These are phyloP conservation scores for Spizellomyces punctatus DNA, from an alignment of 192 early-diverging fungal species.

Conservation along the genomic window DNA sequence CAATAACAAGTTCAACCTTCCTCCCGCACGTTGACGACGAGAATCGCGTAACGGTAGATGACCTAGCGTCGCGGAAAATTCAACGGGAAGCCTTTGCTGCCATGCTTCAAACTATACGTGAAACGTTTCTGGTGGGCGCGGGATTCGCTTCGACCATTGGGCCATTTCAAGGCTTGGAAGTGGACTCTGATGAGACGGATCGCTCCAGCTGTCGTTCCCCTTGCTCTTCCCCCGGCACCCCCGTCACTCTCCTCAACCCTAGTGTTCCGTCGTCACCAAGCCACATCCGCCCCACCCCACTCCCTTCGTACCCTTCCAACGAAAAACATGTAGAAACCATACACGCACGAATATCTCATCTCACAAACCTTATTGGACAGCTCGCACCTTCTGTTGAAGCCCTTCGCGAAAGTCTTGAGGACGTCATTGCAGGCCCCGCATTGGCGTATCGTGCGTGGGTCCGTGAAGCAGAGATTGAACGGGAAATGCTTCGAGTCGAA, in stretches of 20 bases:
- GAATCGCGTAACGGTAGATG: constrained; percentile 15
- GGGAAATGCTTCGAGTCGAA: constrained; percentile 9
- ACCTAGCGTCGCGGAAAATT: constrained; percentile 11
- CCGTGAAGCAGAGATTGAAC: constrained; percentile 12
- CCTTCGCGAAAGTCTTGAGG: constrained; percentile 11
- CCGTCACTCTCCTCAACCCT: neutral
- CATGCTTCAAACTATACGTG: constrained; percentile 14
- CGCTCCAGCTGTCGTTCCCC: neutral
- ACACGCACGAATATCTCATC: constrained; percentile 1
- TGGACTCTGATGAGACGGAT: neutral
- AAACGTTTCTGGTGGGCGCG: constrained; percentile 4
- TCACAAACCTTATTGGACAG: neutral
- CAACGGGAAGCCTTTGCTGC: constrained; percentile 9
- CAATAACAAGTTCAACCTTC: neutral
- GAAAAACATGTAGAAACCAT: neutral
- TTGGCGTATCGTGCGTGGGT: constrained; percentile 17
- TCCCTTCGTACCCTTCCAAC: neutral
- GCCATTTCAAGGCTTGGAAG: neutral
- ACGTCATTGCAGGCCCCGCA: constrained; percentile 9
- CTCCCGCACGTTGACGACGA: constrained; percentile 5
- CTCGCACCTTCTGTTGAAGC: constrained; percentile 4
- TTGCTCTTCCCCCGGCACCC: neutral
- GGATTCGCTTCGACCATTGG: neutral
- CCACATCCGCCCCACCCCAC: neutral
- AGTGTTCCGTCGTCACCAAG: neutral